Percentiles rank a stretch among this genome's conserved stretches.
Conservation (phyloP, 192 early-diverging fungal species). For the Backusella luteola region DNA sequence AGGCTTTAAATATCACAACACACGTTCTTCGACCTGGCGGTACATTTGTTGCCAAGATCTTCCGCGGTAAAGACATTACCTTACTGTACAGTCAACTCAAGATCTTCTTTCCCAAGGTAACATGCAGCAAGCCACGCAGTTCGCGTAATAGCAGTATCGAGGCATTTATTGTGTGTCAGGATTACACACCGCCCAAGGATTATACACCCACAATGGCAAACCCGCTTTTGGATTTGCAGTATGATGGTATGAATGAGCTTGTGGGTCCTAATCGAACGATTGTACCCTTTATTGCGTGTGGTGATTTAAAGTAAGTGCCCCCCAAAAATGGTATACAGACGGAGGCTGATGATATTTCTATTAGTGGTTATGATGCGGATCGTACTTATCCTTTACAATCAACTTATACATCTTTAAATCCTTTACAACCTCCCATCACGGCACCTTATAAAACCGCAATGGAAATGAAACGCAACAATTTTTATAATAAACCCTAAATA, state of each 20-base stretch:
- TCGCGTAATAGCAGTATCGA: conserved; percentile 94
- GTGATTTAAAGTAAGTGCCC: conserved; percentile 66
- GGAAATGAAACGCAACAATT: conserved; percentile 67
- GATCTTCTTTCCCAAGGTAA: conserved; percentile 89
- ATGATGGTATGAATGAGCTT: conserved; percentile 61
- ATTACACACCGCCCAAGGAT: conserved; percentile 80
- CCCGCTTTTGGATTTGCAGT: conserved; percentile 81
- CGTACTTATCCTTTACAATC: conserved; percentile 72
- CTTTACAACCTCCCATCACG: conserved; percentile 82
- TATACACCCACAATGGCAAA: conserved; percentile 90
- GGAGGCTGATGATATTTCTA: neutral
- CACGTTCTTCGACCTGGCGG: conserved; percentile 89
- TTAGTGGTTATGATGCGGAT: conserved; percentile 83
- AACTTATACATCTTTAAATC: conserved; percentile 49
- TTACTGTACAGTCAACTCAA: conserved; percentile 90
- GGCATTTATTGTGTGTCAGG: conserved; percentile 91
- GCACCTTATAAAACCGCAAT: conserved; percentile 88
- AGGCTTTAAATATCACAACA: conserved; percentile 94
- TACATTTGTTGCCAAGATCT: conserved; percentile 98
- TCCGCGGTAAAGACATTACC: conserved; percentile 92
- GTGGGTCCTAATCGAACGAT: conserved; percentile 73
- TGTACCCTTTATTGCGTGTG: conserved; percentile 89
- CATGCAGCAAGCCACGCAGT: conserved; percentile 89
- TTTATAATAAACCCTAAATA: conserved; percentile 55
- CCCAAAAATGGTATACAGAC: no score